phyloP scores from a whole-genome alignment of 352 stramenopile species.

The Pythium folliculosum region DNA sequence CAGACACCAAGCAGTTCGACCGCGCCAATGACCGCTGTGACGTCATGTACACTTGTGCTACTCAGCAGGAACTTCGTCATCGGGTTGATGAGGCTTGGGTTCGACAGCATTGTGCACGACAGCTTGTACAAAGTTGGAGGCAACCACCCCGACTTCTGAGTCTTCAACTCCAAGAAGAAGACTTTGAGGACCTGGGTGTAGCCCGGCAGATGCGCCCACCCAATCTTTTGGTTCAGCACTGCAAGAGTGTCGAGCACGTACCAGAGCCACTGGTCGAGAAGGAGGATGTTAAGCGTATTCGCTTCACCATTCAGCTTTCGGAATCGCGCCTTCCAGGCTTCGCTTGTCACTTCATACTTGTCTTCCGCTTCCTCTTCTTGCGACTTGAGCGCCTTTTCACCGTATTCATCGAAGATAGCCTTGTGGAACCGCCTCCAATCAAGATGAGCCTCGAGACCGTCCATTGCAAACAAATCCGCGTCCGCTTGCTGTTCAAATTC shows the following conservation, averaged over 20 bases:
- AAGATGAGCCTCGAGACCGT: conserved; percentile 83
- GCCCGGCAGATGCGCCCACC: conserved; percentile 80
- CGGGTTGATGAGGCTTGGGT: conserved; percentile 86
- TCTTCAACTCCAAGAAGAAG: conserved; percentile 89
- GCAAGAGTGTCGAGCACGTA: conserved; percentile 89
- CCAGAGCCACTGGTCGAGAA: conserved; percentile 89
- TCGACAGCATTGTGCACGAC: conserved; percentile 89
- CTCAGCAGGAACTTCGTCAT: conserved; percentile 90
- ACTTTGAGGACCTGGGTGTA: conserved; percentile 89
- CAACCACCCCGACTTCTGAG: conserved; percentile 86
- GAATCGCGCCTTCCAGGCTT: conserved; percentile 84
- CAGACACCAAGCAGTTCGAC: conserved; percentile 87
- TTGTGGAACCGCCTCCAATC: conserved; percentile 91
- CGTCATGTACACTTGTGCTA: conserved; percentile 86
- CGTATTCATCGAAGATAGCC: conserved; percentile 83
- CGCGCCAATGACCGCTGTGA: conserved; percentile 83
- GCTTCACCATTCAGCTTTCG: conserved; percentile 76
- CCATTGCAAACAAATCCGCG: conserved; percentile 87
- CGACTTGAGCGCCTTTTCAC: conserved; percentile 82
- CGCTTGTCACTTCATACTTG: conserved; percentile 87
- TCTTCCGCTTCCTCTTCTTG: conserved; percentile 89
- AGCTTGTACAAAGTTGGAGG: conserved; percentile 87
- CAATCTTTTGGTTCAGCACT: conserved; percentile 89
- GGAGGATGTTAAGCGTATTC: conserved; percentile 87
- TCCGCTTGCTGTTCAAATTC: conserved; percentile 85